A percentile compares a stretch with the other conserved stretches of the same genome.
Conservation (phyloP, 2,329 filamentous ascomycete genomes). For the Cryphonectria carpinicola region DNA sequence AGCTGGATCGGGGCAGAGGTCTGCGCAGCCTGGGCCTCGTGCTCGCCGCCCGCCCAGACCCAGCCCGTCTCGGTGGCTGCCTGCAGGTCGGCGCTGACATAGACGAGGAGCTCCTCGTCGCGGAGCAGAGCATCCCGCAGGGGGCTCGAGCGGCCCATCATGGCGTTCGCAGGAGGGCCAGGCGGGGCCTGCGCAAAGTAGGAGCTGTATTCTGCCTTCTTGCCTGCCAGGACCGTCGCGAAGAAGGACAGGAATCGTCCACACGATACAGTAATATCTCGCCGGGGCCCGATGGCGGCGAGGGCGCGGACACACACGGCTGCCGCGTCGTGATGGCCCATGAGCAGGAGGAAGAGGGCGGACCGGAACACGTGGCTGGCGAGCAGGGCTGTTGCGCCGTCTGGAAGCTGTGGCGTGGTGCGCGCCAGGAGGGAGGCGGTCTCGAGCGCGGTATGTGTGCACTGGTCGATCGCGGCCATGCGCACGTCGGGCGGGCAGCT, state of each 20-base stretch:
- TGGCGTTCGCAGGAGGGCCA: slow-evolving; percentile 34
- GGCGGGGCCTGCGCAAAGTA: slow-evolving; percentile 41
- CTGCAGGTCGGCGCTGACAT: slow-evolving; percentile 85
- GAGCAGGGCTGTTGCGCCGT: slow-evolving; percentile 73
- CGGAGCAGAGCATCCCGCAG: slow-evolving; percentile 48
- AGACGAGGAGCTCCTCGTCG: slow-evolving; percentile 88
- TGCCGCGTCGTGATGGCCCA: slow-evolving; percentile 73
- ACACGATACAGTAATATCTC: slow-evolving; percentile 76
- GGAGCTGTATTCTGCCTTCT: slow-evolving; percentile 51
- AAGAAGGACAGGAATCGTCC: slow-evolving; percentile 86
- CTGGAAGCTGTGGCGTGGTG: slow-evolving; percentile 61
- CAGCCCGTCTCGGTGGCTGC: slow-evolving; percentile 76
- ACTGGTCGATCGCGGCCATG: slow-evolving; percentile 74
- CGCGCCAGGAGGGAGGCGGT: slow-evolving; percentile 78
- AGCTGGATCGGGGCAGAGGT: slow-evolving; percentile 30
- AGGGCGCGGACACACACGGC: slow-evolving; percentile 73
- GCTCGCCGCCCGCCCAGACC: slow-evolving; percentile 75
- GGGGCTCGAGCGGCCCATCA: slow-evolving; percentile 32
- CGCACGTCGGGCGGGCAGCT: slow-evolving; percentile 68
- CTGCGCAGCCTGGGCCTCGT: slow-evolving; percentile 46
- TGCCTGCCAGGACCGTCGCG: slow-evolving; percentile 64
- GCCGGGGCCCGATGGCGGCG: slow-evolving; percentile 69
- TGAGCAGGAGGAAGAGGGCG: slow-evolving; percentile 76
- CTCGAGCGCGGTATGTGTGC: slow-evolving; percentile 73
- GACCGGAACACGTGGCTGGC: slow-evolving; percentile 88